phyloP scores from a whole-genome alignment of 2,329 filamentous ascomycete genomes.

The Sporothrix pseudoabietina region DNA sequence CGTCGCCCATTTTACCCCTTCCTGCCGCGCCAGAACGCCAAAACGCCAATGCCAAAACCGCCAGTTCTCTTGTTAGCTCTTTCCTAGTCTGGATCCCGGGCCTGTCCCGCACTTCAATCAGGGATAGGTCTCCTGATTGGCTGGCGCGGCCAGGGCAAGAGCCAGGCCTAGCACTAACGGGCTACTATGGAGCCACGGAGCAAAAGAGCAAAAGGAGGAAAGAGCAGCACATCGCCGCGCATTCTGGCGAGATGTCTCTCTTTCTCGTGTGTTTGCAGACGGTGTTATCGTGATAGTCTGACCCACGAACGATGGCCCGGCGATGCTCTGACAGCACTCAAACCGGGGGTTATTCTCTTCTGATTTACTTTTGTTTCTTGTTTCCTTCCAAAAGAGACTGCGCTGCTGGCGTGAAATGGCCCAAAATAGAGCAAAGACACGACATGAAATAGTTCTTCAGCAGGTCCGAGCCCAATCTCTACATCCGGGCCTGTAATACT shows the following conservation, averaged over 20 bases:
- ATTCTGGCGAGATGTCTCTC: slow-evolving; percentile 4
- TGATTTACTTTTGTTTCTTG: neutral
- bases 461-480: neutral
- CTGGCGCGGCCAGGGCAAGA: slow-evolving; percentile 13
- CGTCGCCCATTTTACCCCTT: slow-evolving; percentile 9
- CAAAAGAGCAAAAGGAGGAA: neutral
- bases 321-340: neutral
- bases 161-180: slow-evolving; percentile 19
- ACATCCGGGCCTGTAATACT: too few relatives aligned
- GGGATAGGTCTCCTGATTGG: slow-evolving; percentile 35
- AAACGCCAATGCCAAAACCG: neutral
- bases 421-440: neutral
- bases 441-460: neutral
- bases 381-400: neutral
- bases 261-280: neutral
- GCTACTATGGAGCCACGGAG: neutral
- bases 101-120: slow-evolving; percentile 32
- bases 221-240: neutral
- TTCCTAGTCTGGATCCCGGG: slow-evolving; percentile 27
- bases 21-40: neutral
- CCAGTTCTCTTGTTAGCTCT: slow-evolving; percentile 23
- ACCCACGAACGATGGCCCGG: neutral
- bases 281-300: neutral
- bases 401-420: neutral
- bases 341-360: too few relatives aligned